Conservation (phyloP, 148 eudicot species). For the Silene conica region DNA sequence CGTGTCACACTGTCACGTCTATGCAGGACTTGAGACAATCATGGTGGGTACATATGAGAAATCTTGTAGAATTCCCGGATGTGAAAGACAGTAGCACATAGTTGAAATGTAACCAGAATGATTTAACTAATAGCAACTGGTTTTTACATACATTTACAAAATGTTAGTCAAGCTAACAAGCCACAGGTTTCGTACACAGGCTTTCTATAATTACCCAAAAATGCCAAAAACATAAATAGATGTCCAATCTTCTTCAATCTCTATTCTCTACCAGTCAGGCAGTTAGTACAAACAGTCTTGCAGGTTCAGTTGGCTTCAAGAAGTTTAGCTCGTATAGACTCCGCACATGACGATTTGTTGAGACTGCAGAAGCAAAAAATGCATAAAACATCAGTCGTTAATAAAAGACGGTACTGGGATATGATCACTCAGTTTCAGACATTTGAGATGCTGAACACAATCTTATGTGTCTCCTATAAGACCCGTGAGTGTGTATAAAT, state of each 20-base stretch:
- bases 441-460: too few species aligned
- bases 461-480: background rate
- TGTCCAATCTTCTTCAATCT: background rate
- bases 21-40: too few species aligned
- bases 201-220: background rate
- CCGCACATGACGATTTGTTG: constrained; percentile 48
- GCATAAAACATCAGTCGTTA: background rate
- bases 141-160: background rate
- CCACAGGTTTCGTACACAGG: constrained; percentile 13
- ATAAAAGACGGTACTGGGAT: background rate
- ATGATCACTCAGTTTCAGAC: background rate
- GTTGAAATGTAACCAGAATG: too few species aligned
- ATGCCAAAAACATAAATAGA: background rate
- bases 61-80: too few species aligned
- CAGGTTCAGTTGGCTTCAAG: constrained; percentile 43
- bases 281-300: background rate
- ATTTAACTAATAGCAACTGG: too few species aligned
- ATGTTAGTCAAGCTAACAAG: background rate
- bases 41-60: too few species aligned
- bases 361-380: constrained; percentile 42
- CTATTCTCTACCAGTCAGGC: background rate
- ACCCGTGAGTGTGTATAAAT: background rate
- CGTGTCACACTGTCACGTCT: too few species aligned
- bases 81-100: too few species aligned
- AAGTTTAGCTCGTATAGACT: constrained; percentile 53